phyloP scores from a whole-genome alignment of 106 monocot genomes.

The Apostasia shenzhenica region DNA sequence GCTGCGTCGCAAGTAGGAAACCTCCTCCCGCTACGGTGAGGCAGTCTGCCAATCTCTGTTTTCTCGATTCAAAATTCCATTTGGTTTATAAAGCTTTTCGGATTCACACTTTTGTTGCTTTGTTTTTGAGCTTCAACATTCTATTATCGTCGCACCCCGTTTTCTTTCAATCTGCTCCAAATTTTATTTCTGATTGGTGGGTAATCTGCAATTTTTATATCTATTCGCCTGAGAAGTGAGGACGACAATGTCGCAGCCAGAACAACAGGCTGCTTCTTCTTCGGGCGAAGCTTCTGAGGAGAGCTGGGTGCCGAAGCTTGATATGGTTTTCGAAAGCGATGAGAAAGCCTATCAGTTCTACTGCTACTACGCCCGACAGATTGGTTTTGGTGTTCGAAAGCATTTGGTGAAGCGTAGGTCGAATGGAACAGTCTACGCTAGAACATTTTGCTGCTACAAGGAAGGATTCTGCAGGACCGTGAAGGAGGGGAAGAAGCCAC shows the following conservation, averaged over 20 bases:
- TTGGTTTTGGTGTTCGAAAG: constrained; percentile 25
- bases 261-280: neutral
- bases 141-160: neutral
- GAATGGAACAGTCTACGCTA: constrained; percentile 4
- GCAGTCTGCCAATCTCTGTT: no score
- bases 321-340: constrained; percentile 19
- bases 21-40: no score
- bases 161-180: no score
- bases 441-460: constrained; percentile 11
- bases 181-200: no score
- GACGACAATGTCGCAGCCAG: neutral
- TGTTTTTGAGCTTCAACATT: neutral
- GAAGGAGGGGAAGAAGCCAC: constrained; percentile 14
- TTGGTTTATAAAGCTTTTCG: no score
- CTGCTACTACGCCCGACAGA: constrained; percentile 4
- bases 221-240: neutral
- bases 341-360: constrained; percentile 19
- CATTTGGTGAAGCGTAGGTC: constrained; percentile 11
- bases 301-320: constrained; percentile 12
- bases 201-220: no score
- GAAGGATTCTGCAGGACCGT: constrained; percentile 14
- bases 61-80: no score
- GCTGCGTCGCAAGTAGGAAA: no score
- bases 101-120: neutral
- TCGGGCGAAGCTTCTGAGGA: neutral